phyloP scores from a whole-genome alignment of 768 basidiomycete species.

The Suillus sp. region DNA sequence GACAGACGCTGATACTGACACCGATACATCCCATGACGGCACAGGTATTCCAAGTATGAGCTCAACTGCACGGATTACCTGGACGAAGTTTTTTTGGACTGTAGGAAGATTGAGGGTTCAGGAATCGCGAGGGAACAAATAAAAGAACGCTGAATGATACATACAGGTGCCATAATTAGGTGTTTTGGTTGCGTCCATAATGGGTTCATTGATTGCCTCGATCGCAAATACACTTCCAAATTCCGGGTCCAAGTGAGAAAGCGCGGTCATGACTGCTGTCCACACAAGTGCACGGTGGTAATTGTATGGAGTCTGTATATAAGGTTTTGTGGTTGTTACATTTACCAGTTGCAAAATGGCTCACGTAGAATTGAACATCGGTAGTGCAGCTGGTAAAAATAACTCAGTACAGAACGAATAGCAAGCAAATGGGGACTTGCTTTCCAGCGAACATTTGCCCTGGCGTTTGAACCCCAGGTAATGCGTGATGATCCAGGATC shows the following conservation, averaged over 20 bases:
- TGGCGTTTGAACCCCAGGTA: conserved; percentile 67
- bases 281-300: conserved; percentile 80
- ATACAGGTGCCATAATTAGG: too few relatives aligned
- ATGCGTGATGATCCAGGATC: conserved; percentile 73
- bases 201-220: too few relatives aligned
- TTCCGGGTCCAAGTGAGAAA: conserved; percentile 35
- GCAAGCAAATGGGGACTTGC: conserved; percentile 35
- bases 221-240: too few relatives aligned
- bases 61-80: too few relatives aligned
- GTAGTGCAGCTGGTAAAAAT: conserved; percentile 55
- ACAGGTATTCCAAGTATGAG: too few relatives aligned
- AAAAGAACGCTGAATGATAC: too few relatives aligned
- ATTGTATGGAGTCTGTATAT: conserved; percentile 60
- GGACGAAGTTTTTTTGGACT: too few relatives aligned
- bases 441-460: conserved; percentile 69
- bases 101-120: too few relatives aligned
- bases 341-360: conserved; percentile 17
- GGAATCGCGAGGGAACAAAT: too few relatives aligned
- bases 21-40: too few relatives aligned
- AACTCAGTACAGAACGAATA: conserved; percentile 1
- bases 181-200: too few relatives aligned
- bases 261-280: conserved; percentile 76
- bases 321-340: conserved; percentile 11
- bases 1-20: too few relatives aligned
- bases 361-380: conserved; percentile 74